phyloP scores from a whole-genome alignment of 1,284 basidiomycete genomes.

The Mrakiaceae sp. region DNA sequence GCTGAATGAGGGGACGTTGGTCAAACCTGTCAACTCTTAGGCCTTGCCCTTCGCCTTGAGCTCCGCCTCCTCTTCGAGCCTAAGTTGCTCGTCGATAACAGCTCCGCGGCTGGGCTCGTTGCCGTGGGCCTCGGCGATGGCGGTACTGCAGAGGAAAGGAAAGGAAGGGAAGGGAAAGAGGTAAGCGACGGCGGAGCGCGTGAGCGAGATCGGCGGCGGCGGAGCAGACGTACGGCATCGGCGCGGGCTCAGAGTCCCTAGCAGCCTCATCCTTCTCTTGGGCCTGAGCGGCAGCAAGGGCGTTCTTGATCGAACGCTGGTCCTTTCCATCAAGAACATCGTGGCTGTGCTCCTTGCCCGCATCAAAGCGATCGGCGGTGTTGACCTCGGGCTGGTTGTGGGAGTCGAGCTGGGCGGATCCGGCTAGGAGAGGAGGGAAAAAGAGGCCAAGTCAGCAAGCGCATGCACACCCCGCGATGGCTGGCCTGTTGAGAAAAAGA shows the following conservation, averaged over 20 bases:
- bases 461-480: too few relatives aligned
- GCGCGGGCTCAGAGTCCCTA: constrained; percentile 8
- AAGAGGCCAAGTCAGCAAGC: too few relatives aligned
- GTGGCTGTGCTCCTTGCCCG: constrained; percentile 13
- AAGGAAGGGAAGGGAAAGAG: not conserved
- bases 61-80: constrained; percentile 12
- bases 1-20: too few relatives aligned
- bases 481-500: too few relatives aligned
- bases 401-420: too few relatives aligned
- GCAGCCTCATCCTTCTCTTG: constrained; percentile 11
- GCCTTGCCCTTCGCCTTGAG: not conserved
- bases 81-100: constrained; percentile 18
- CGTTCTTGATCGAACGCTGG: constrained; percentile 15
- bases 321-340: constrained; percentile 15
- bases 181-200: not conserved
- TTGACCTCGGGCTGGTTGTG: too few relatives aligned
- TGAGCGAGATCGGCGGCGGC: too few relatives aligned
- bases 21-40: not conserved
- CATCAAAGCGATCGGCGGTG: constrained; percentile 4
- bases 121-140: constrained; percentile 17
- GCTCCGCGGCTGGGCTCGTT: constrained; percentile 19
- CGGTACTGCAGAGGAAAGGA: constrained; percentile 7
- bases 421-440: too few relatives aligned
- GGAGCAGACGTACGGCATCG: constrained; percentile 1
- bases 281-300: constrained; percentile 12